Conservation (phyloP, 2,329 filamentous ascomycete species). For the Claviceps digitariae region DNA sequence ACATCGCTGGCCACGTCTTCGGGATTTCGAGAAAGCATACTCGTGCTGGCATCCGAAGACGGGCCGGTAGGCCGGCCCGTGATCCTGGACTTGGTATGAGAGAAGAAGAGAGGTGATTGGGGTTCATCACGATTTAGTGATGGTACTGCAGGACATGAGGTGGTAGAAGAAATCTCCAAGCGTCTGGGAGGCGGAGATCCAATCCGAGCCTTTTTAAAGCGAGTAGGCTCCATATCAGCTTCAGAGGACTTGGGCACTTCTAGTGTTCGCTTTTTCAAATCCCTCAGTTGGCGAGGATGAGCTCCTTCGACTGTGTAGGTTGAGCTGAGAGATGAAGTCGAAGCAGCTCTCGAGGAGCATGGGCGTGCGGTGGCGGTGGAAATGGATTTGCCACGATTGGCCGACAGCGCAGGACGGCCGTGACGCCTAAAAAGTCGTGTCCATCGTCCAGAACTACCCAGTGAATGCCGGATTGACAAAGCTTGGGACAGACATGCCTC, state of each 20-base stretch:
- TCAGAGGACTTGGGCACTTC: constrained; percentile 10
- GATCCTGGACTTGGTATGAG: constrained; percentile 26
- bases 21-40: constrained; percentile 32
- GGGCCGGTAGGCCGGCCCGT: constrained; percentile 23
- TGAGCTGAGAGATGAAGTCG: background rate
- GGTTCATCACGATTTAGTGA: constrained; percentile 20
- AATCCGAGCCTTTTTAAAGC: constrained; percentile 33
- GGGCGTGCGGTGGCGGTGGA: background rate
- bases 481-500: constrained; percentile 2
- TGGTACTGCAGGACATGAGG: constrained; percentile 9
- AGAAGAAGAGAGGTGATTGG: constrained; percentile 41
- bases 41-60: constrained; percentile 28
- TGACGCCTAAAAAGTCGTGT: constrained; percentile 6
- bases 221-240: constrained; percentile 20
- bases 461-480: constrained; percentile 7
- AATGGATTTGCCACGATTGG: background rate
- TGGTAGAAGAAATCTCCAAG: constrained; percentile 26
- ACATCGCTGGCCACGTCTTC: constrained; percentile 31
- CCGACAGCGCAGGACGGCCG: constrained; percentile 7
- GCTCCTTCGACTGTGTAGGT: constrained; percentile 1
- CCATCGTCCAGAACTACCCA: constrained; percentile 7
- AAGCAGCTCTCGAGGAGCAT: background rate
- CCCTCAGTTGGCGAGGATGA: constrained; percentile 5
- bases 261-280: constrained; percentile 11
- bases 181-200: constrained; percentile 31